Evolutionary conservation across 2,329 filamentous ascomycete species (phyloP).

Genomic region (Raffaelea deltoideospora): DNA sequence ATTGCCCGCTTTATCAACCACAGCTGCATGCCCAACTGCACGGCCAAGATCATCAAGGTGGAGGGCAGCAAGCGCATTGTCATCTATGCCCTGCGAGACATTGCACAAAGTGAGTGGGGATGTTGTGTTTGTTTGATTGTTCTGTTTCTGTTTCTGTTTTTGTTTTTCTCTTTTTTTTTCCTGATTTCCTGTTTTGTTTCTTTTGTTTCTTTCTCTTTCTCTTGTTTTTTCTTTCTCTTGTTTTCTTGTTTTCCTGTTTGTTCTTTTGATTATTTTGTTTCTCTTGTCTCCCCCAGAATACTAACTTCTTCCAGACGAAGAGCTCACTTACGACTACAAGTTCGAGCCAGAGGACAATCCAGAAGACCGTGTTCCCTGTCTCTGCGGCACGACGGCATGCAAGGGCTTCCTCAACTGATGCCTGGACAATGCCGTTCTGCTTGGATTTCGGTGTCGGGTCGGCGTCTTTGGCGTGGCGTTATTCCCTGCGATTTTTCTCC

Average conservation of each 20-base stretch:
- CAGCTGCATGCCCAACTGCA: constrained; percentile 96
- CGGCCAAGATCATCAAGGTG: constrained; percentile 97
- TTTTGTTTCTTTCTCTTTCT: background rate
- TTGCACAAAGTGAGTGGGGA: constrained; percentile 65
- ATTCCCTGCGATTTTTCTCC: background rate
- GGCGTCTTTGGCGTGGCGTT: too few relatives aligned
- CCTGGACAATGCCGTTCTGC: too few relatives aligned
- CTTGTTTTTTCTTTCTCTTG: background rate
- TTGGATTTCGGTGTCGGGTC: background rate
- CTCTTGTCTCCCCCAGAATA: background rate
- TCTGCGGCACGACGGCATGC: constrained; percentile 89
- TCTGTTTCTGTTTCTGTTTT: background rate
- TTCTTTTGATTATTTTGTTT: background rate
- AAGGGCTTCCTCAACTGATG: constrained; percentile 95
- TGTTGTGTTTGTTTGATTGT: background rate
- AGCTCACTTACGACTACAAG: constrained; percentile 99
- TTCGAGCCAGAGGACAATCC: constrained; percentile 96
- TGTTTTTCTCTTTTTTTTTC: constrained; percentile 3
- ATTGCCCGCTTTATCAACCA: constrained; percentile 99
- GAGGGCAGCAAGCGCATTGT: constrained; percentile 97
- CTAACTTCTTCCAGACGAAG: constrained; percentile 55
- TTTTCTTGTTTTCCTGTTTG: background rate
- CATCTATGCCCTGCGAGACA: constrained; percentile 94
- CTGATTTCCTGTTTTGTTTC: background rate
- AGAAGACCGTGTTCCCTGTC: constrained; percentile 87